Conservation (phyloP, 768 basidiomycete species). For the Cystofilobasidium macerans region DNA sequence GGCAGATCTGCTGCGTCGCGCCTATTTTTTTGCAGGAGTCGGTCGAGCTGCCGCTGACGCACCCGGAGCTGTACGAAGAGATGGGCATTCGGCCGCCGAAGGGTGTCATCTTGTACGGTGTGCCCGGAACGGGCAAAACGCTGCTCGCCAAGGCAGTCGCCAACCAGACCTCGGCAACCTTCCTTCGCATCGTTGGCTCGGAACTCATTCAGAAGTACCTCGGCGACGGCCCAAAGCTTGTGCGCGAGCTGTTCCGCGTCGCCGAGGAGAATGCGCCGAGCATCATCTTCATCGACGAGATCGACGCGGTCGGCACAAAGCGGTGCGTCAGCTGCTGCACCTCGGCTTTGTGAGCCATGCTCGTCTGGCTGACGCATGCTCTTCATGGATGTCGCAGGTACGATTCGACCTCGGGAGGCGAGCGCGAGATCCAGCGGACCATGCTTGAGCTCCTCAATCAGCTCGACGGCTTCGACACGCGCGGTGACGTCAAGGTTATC, state of each 20-base stretch:
- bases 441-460: conserved; percentile 99
- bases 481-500: conserved; percentile 99
- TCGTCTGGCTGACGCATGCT: conserved; percentile 16
- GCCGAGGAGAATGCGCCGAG: conserved; percentile 97
- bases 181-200: conserved; percentile 91
- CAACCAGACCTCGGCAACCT: conserved; percentile 95
- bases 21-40: conserved; percentile 58
- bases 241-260: conserved; percentile 90
- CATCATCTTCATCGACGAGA: conserved; percentile 99
- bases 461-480: conserved; percentile 96
- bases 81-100: conserved; percentile 99
- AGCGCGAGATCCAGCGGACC: conserved; percentile 97
- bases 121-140: conserved; percentile 96
- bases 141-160: conserved; percentile 94
- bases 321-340: too few species aligned
- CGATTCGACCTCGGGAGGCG: conserved; percentile 95
- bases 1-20: background rate
- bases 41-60: conserved; percentile 90
- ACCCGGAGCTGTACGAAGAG: conserved; percentile 97
- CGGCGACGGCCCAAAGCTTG: conserved; percentile 95
- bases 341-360: conserved; percentile 1
- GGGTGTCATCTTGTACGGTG: conserved; percentile 97
- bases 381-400: conserved; percentile 48
- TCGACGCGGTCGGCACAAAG: conserved; percentile 96
- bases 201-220: conserved; percentile 99